These are phyloP conservation scores for Blepharisma stoltei DNA, from an alignment of 73 alveolate species.

Conservation along the genomic window DNA sequence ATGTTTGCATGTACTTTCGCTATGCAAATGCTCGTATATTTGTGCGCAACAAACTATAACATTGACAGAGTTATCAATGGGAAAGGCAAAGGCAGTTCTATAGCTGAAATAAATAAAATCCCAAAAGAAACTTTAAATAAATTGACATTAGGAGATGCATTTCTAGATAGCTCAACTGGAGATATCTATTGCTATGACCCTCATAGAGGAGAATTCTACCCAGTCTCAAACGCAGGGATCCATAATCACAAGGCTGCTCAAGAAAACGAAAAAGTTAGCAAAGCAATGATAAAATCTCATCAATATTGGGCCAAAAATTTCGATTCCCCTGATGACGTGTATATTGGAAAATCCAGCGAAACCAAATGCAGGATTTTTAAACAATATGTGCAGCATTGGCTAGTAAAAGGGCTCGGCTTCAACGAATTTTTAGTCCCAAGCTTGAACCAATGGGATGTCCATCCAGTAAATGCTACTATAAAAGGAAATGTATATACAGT, in stretches of 20 bases:
- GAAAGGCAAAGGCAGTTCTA: constrained; percentile 63
- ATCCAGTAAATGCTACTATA: constrained; percentile 69
- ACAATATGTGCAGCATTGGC: constrained; percentile 71
- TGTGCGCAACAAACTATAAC: constrained; percentile 67
- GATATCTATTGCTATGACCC: constrained; percentile 70
- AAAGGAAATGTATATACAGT: constrained; percentile 52
- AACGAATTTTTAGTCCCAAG: constrained; percentile 67
- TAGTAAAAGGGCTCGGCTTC: constrained; percentile 52
- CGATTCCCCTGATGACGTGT: constrained; percentile 38
- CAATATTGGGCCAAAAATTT: constrained; percentile 6
- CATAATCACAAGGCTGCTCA: constrained; percentile 66
- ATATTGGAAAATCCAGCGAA: constrained; percentile 54
- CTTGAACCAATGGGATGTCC: constrained; percentile 86
- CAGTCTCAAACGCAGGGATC: constrained; percentile 83
- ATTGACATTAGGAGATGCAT: constrained; percentile 54
- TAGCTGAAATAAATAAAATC: constrained; percentile 51
- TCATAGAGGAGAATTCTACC: constrained; percentile 66
- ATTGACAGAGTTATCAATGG: constrained; percentile 74
- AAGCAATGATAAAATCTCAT: constrained; percentile 31
- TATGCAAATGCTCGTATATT: constrained; percentile 73
- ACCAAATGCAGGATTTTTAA: constrained; percentile 56
- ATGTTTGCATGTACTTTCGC: constrained; percentile 81
- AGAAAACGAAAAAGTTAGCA: constrained; percentile 26
- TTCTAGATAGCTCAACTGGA: constrained; percentile 84
- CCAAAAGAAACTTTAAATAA: constrained; percentile 34